These are phyloP conservation scores for Curvularia verruculosa DNA, from an alignment of 2,329 filamentous ascomycete species.

Conservation along the genomic window DNA sequence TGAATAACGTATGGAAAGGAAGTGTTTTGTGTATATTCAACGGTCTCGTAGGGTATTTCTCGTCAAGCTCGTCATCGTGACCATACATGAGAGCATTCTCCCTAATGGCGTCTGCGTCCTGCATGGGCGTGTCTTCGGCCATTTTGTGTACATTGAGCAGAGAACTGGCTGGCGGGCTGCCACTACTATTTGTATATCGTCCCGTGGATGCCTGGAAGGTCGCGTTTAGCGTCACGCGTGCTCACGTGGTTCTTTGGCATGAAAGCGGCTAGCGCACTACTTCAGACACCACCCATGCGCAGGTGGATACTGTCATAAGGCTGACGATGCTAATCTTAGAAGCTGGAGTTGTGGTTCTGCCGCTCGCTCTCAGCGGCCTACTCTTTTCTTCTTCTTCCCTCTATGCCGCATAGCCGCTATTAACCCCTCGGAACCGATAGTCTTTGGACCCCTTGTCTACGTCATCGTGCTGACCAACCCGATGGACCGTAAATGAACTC, in stretches of 20 bases:
- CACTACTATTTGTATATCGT: constrained; percentile 10
- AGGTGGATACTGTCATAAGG: constrained; percentile 15
- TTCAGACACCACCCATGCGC: constrained; percentile 8
- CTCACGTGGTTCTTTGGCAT: constrained; percentile 19
- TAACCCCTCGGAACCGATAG: constrained; percentile 1
- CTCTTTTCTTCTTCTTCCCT: constrained; percentile 20
- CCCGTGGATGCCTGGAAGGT: constrained; percentile 18
- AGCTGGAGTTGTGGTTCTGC: constrained; percentile 15
- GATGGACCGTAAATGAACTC: constrained; percentile 49
- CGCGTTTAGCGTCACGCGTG: constrained; percentile 21
- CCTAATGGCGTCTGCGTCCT: constrained; percentile 50
- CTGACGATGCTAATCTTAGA: constrained; percentile 15
- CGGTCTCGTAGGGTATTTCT: constrained; percentile 76
- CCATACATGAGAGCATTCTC: constrained; percentile 60
- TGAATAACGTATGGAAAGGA: constrained; percentile 79
- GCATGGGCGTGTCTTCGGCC: constrained; percentile 45
- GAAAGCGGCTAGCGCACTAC: constrained; percentile 13
- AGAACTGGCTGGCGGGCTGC: background rate
- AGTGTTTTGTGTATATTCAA: constrained; percentile 79
- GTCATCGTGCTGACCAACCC: constrained; percentile 27
- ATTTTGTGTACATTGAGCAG: constrained; percentile 31
- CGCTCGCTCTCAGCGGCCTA: constrained; percentile 18
- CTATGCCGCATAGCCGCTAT: constrained; percentile 12
- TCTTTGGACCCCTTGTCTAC: constrained; percentile 12
- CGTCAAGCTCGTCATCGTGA: constrained; percentile 54